phyloP scores from a whole-genome alignment of 768 basidiomycete species.

The Lanmaoa rubissima region DNA sequence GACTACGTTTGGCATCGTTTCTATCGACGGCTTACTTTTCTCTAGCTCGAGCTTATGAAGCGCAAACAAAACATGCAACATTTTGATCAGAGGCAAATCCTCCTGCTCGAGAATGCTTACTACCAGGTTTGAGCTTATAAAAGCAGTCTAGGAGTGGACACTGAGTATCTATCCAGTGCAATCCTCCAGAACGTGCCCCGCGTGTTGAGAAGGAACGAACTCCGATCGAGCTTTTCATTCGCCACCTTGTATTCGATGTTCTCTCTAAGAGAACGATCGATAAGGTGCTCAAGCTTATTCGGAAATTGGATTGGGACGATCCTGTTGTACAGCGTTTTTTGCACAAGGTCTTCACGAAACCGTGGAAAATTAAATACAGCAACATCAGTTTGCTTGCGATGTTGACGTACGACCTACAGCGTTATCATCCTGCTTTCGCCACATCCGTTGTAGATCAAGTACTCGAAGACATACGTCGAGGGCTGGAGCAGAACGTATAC shows the following conservation, averaged over 20 bases:
- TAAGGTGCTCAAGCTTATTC: constrained; percentile 88
- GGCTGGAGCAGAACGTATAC: constrained; percentile 93
- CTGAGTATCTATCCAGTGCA: constrained; percentile 60
- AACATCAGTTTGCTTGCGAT: constrained; percentile 90
- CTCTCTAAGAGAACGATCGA: constrained; percentile 92
- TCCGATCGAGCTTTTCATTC: constrained; percentile 90
- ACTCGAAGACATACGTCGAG: constrained; percentile 86
- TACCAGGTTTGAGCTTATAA: constrained; percentile 65
- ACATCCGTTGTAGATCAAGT: constrained; percentile 92
- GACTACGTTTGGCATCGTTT: background rate
- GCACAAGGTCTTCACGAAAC: constrained; percentile 92
- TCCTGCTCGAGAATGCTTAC: constrained; percentile 95
- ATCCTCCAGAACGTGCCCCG: constrained; percentile 91
- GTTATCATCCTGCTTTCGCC: constrained; percentile 88
- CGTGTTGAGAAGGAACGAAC: constrained; percentile 81
- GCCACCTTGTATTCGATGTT: constrained; percentile 92
- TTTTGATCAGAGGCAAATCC: constrained; percentile 84
- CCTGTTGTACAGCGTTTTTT: constrained; percentile 55
- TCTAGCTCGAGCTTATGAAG: constrained; percentile 87
- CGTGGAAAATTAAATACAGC: constrained; percentile 95
- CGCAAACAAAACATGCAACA: constrained; percentile 93
- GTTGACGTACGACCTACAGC: constrained; percentile 91
- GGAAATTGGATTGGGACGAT: constrained; percentile 97
- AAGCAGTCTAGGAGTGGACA: constrained; percentile 1
- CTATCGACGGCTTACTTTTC: constrained; percentile 8